Evolutionary conservation across 2,329 filamentous ascomycete genomes (phyloP).

Genomic region (Xylariaceae sp.): DNA sequence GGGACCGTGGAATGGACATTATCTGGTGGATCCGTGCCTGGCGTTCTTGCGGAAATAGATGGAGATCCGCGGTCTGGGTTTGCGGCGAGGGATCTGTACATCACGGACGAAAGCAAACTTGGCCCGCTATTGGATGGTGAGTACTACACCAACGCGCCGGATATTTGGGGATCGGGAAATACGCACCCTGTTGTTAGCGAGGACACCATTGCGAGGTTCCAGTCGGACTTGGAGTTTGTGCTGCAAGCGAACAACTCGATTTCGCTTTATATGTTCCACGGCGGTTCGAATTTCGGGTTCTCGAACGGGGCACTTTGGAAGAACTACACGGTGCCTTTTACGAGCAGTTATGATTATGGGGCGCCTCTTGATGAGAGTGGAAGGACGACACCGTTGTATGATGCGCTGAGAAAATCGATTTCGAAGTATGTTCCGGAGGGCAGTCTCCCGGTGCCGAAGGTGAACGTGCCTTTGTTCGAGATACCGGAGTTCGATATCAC

Average conservation of each 20-base stretch:
- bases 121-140: constrained; percentile 49
- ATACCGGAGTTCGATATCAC: constrained; percentile 38
- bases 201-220: constrained; percentile 24
- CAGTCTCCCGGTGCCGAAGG: constrained; percentile 38
- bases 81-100: constrained; percentile 39
- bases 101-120: constrained; percentile 41
- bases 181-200: constrained; percentile 32
- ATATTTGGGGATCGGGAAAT: constrained; percentile 42
- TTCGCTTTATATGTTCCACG: constrained; percentile 53
- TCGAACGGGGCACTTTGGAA: constrained; percentile 45
- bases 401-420: constrained; percentile 39
- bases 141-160: constrained; percentile 45
- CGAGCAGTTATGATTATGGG: constrained; percentile 50
- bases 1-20: constrained; percentile 43
- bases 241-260: constrained; percentile 41
- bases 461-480: constrained; percentile 30
- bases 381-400: constrained; percentile 43
- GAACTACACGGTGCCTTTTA: constrained; percentile 39
- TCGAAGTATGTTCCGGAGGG: constrained; percentile 34
- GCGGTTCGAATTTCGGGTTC: constrained; percentile 50
- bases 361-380: constrained; percentile 50
- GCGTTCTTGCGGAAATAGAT: constrained; percentile 45
- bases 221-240: constrained; percentile 37
- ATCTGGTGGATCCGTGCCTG: constrained; percentile 41
- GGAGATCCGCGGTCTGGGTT: constrained; percentile 42